A percentile compares a stretch with the other conserved stretches of the same genome.
Evolutionary conservation across 805 yeast genomes (phyloP).

Genomic region (Saccharomycopsis schoenii): DNA sequence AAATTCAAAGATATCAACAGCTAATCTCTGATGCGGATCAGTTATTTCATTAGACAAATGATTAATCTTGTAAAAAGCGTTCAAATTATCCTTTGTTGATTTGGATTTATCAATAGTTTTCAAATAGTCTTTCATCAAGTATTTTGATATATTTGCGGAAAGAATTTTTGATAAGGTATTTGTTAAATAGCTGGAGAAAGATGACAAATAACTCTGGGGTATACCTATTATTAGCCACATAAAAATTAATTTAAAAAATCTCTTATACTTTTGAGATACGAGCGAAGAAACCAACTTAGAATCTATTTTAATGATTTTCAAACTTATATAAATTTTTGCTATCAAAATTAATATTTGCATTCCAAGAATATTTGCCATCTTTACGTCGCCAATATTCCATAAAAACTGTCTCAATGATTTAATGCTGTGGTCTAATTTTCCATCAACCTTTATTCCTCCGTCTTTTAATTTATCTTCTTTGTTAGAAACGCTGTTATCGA

Average conservation of each 20-base stretch:
- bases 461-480: constrained; percentile 13
- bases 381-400: constrained; percentile 11
- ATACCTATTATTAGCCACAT: constrained; percentile 80
- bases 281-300: constrained; percentile 77
- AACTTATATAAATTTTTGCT: constrained; percentile 60
- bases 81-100: constrained; percentile 32
- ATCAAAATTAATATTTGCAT: constrained; percentile 53
- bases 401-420: constrained; percentile 11
- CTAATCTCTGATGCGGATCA: constrained; percentile 77
- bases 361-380: constrained; percentile 27
- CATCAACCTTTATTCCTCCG: constrained; percentile 7
- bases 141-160: constrained; percentile 53
- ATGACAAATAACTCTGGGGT: constrained; percentile 76
- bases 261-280: constrained; percentile 56
- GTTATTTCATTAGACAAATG: constrained; percentile 46
- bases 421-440: constrained; percentile 8
- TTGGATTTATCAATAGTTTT: constrained; percentile 31
- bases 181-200: constrained; percentile 54
- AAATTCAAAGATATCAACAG: constrained; percentile 70
- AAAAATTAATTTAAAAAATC: constrained; percentile 51
- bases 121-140: constrained; percentile 59
- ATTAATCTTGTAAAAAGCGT: constrained; percentile 65
- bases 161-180: constrained; percentile 47
- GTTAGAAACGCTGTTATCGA: constrained; percentile 18
- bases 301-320: constrained; percentile 78